These are phyloP conservation scores for Petunia secreta DNA, from an alignment of 257 asterid species.

Conservation along the genomic window DNA sequence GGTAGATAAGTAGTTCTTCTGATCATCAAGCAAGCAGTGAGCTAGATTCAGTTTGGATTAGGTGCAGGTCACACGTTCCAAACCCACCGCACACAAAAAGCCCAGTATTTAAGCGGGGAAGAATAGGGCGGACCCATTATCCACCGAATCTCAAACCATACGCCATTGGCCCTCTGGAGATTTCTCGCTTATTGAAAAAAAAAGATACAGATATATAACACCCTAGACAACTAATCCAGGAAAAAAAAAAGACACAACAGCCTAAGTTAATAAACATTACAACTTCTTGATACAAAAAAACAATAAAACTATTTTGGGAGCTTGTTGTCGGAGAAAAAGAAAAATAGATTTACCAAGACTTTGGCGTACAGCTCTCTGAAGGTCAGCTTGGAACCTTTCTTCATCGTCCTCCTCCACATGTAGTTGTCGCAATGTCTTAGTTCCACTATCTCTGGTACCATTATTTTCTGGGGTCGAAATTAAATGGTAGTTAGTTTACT, in stretches of 20 bases:
- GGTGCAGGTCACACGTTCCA: no score
- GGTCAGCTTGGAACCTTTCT: constrained; percentile 95
- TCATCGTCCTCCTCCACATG: constrained; percentile 89
- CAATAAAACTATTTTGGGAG: constrained; percentile 9
- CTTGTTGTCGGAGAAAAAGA: constrained; percentile 23
- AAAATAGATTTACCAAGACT: constrained; percentile 69
- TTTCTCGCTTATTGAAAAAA: no score
- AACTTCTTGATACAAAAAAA: neutral
- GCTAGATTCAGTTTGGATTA: no score
- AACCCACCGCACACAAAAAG: no score
- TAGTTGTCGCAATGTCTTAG: constrained; percentile 68
- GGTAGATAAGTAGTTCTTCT: neutral
- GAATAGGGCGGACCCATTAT: no score
- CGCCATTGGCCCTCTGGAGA: no score
- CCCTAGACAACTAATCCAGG: neutral
- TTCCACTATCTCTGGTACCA: constrained; percentile 53
- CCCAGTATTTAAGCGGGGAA: no score
- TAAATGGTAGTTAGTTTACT: constrained; percentile 19
- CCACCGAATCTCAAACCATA: no score
- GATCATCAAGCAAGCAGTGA: constrained; percentile 14
- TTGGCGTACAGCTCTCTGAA: constrained; percentile 84
- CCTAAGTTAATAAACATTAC: neutral
- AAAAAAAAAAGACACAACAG: neutral
- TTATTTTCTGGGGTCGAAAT: constrained; percentile 29
- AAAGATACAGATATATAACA: neutral